Evolutionary conservation across 2,329 filamentous ascomycete species (phyloP).

Genomic region (Neofusicoccum kwambonambiense): DNA sequence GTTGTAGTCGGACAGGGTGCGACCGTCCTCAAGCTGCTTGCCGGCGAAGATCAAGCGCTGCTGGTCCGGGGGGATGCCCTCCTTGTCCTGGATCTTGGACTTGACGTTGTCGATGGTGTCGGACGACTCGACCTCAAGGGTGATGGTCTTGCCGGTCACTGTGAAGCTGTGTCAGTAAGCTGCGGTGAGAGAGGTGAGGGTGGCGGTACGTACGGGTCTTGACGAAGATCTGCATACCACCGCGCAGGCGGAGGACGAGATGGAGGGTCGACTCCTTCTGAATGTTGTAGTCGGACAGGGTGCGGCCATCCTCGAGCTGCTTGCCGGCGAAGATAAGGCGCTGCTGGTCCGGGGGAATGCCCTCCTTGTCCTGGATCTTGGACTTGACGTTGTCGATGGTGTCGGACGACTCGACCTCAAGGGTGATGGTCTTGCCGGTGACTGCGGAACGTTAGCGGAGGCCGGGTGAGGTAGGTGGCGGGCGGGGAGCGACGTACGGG

Average conservation of each 20-base stretch:
- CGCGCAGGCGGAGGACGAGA: slow-evolving; percentile 70
- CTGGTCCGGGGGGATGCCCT: slow-evolving; percentile 59
- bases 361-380: slow-evolving; percentile 98
- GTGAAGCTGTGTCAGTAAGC: too few species aligned
- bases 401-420: slow-evolving; percentile 70
- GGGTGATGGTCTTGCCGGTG: slow-evolving; percentile 67
- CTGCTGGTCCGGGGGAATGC: slow-evolving; percentile 89
- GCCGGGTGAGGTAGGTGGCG: slow-evolving; percentile 24
- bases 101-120: slow-evolving; percentile 44
- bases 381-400: slow-evolving; percentile 96
- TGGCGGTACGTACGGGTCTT: slow-evolving; percentile 47
- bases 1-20: too few species aligned
- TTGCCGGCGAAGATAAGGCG: slow-evolving; percentile 98
- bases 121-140: slow-evolving; percentile 40
- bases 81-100: slow-evolving; percentile 56
- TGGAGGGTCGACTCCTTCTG: slow-evolving; percentile 80
- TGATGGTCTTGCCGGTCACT: slow-evolving; percentile 52
- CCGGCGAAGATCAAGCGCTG: slow-evolving; percentile 57
- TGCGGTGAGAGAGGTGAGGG: slow-evolving; percentile 24
- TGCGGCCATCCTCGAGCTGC: slow-evolving; percentile 98
- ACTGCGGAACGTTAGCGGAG: slow-evolving; percentile 47
- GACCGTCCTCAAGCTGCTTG: too few species aligned
- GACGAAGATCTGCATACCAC: slow-evolving; percentile 63
- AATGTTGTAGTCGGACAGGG: slow-evolving; percentile 98
- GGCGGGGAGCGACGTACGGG: slow-evolving; percentile 61